Evolutionary conservation across 176 grass and related monocot genomes (phyloP).

Genomic region (Raddia guianensis): DNA sequence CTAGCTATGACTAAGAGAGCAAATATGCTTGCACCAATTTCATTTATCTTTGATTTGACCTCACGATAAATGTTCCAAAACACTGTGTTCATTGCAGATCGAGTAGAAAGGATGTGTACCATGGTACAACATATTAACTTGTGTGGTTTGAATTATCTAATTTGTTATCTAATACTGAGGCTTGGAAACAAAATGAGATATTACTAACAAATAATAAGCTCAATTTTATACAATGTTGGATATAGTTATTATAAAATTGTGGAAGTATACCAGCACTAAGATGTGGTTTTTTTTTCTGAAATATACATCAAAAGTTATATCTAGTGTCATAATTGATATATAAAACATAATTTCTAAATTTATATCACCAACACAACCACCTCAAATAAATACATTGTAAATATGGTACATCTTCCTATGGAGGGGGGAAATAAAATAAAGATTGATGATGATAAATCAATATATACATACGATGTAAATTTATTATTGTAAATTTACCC

Average conservation of each 20-base stretch:
- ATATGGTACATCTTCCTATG: not conserved
- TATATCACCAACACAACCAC: not conserved
- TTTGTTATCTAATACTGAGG: not conserved
- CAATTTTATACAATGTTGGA: not conserved
- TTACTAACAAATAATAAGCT: not conserved
- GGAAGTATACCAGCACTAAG: not conserved
- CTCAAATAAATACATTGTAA: not conserved
- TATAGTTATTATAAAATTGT: not conserved
- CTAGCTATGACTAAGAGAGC: not conserved
- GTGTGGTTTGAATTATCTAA: not conserved
- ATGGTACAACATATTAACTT: not conserved
- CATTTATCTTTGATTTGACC: not conserved
- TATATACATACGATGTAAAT: slow-evolving; percentile 1
- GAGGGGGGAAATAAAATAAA: not conserved
- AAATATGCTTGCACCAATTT: slow-evolving; percentile 14
- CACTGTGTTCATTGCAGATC: not conserved
- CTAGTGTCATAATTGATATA: not conserved
- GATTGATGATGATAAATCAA: not conserved
- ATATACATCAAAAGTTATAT: no score
- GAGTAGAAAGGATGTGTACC: not conserved
- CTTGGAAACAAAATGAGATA: not conserved
- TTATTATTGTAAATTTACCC: not conserved
- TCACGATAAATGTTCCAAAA: not conserved
- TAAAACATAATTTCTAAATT: not conserved
- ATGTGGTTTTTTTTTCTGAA: no score